A percentile compares a stretch with the other conserved stretches of the same genome.
Conservation (phyloP, 2,329 filamentous ascomycete species). For the Xylariaceae sp. region DNA sequence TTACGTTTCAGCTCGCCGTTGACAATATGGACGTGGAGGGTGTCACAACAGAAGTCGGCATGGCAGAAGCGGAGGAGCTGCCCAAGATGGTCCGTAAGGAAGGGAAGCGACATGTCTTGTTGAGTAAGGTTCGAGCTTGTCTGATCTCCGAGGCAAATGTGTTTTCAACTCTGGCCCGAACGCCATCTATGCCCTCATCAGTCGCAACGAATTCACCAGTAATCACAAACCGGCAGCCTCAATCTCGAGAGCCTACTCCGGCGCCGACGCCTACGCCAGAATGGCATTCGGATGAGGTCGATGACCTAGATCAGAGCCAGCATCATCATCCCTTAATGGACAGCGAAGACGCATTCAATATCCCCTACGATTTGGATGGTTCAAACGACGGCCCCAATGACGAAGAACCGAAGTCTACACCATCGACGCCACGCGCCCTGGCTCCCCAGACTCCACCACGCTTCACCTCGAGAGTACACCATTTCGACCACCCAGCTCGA, state of each 20-base stretch:
- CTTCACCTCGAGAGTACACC: constrained; percentile 36
- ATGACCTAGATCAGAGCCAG: constrained; percentile 39
- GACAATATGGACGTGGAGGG: constrained; percentile 69
- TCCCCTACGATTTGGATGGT: constrained; percentile 55
- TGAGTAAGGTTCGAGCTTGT: constrained; percentile 66
- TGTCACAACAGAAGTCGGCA: constrained; percentile 50
- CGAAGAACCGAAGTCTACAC: constrained; percentile 40
- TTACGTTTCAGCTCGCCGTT: constrained; percentile 67
- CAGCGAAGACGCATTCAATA: constrained; percentile 59
- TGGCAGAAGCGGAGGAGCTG: constrained; percentile 33
- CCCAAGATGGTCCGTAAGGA: constrained; percentile 53
- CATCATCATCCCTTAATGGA: constrained; percentile 44
- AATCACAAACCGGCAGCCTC: constrained; percentile 33
- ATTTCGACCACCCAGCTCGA: constrained; percentile 32
- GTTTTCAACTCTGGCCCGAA: constrained; percentile 62
- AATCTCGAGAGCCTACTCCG: constrained; percentile 29
- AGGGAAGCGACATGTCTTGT: constrained; percentile 65
- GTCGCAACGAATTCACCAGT: constrained; percentile 51
- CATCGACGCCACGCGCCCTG: constrained; percentile 56
- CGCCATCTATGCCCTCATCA: constrained; percentile 63
- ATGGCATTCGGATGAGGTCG: constrained; percentile 38
- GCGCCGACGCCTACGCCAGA: constrained; percentile 14
- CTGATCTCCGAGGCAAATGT: constrained; percentile 69
- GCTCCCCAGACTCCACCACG: constrained; percentile 43
- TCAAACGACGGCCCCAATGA: constrained; percentile 39